Base-by-base conservation (phyloP, 768 basidiomycete genomes). In the Amanita pallidorosea region DNA sequence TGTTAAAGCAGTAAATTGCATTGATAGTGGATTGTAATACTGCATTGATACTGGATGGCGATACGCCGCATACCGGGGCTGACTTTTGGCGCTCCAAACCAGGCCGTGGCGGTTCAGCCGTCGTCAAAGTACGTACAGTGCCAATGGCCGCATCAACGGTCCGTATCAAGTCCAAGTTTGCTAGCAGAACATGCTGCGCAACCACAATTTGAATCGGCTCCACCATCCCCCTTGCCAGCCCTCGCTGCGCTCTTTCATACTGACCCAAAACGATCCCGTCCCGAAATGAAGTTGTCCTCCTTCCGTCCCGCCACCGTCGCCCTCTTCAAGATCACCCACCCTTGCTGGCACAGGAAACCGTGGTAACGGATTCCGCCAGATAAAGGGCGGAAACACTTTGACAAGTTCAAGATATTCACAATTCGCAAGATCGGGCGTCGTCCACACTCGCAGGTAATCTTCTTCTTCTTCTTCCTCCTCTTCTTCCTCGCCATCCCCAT, bases 251-350 rank as follows among this genome's bases (percentile, higher is more conserved):
- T 65, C 60, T 58, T 75, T 79, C 18, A 72, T 61, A 50, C 87
- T 81, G 25, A 88, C 66, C 83, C 85, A 88, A 77, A 94, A 84
- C 43, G 74, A 70, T 7, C 90, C 90, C n/a, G 90, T 92, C 17
- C 90, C 90, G 62, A 80, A 79, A 27, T 74, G 76, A 52, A 91
- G 74, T 33, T 75, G 75, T 50, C 75, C 76, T 54, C 70, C 72
- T 56, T 79, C 78, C 15, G 63, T 68, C 34, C 71, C 67, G 42
- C 76, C 73, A 45, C 79, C 77, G 50, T 77, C 77, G 22, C 80
- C 86, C 61, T 84, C 83, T 63, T 89, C 88, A 31, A 86, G 67
- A 61, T 89, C 88, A 27, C 69, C 56, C 42, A 62, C 67, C 37
- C 73, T 71, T 53, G 65, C 52, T 56, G 60, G 67, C 33, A 59